phyloP scores from a whole-genome alignment of 495 filamentous ascomycete species.

The Bathelium albidoporum region DNA sequence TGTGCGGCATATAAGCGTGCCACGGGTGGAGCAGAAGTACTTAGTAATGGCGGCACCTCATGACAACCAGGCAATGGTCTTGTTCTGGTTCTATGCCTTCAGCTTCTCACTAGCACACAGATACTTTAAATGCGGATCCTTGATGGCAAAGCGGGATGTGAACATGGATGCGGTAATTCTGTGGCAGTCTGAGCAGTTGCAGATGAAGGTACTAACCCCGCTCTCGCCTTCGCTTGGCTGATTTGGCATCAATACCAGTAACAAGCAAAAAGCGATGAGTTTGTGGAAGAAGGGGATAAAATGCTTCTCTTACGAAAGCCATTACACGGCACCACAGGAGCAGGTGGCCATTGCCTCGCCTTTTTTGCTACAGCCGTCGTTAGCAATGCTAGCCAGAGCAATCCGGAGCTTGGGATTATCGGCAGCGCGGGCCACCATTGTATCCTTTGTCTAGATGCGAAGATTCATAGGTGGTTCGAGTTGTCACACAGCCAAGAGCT shows the following conservation, averaged over 20 bases:
- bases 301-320: conserved; percentile 32
- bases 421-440: neutral
- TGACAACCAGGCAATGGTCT: too few relatives aligned
- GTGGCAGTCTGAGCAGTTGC: conserved; percentile 46
- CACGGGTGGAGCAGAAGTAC: too few relatives aligned
- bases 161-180: conserved; percentile 50
- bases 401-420: conserved; percentile 8
- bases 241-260: neutral
- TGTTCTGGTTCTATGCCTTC: conserved; percentile 28
- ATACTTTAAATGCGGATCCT: conserved; percentile 33
- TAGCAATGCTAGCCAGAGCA: conserved; percentile 25
- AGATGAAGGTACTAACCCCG: conserved; percentile 40
- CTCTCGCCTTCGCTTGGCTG: conserved; percentile 14
- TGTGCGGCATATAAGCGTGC: too few relatives aligned
- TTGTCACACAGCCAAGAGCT: neutral
- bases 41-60: too few relatives aligned
- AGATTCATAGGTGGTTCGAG: neutral
- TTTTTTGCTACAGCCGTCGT: conserved; percentile 33
- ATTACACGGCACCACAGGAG: conserved; percentile 47
- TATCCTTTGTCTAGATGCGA: neutral
- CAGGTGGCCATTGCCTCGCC: conserved; percentile 42
- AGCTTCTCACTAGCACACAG: conserved; percentile 37
- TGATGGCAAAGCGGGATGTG: conserved; percentile 42
- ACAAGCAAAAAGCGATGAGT: neutral
- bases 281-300: neutral